phyloP scores from a whole-genome alignment of 805 yeast genomes.

The Candida koratica region DNA sequence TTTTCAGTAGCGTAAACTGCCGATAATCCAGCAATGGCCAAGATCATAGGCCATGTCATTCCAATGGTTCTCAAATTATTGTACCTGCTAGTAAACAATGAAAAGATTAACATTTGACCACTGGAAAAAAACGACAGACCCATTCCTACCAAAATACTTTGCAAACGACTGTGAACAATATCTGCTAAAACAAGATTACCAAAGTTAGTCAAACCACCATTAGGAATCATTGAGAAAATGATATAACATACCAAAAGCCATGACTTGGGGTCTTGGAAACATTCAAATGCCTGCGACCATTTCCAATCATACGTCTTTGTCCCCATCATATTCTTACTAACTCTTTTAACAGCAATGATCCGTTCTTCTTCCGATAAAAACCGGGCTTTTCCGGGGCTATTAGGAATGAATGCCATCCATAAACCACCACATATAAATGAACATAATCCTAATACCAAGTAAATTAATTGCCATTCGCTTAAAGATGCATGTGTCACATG shows the following conservation, averaged over 20 bases:
- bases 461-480: constrained; percentile 65
- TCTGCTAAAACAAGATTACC: constrained; percentile 21
- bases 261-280: constrained; percentile 31
- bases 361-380: constrained; percentile 33
- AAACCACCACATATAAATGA: constrained; percentile 47
- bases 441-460: constrained; percentile 55
- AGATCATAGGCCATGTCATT: constrained; percentile 18
- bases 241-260: constrained; percentile 24
- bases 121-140: constrained; percentile 27
- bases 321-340: constrained; percentile 35
- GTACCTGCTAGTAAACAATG: constrained; percentile 26
- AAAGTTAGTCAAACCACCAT: constrained; percentile 34
- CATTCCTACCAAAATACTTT: constrained; percentile 30
- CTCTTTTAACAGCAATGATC: constrained; percentile 27
- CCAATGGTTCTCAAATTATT: constrained; percentile 19
- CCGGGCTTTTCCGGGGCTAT: constrained; percentile 31
- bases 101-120: constrained; percentile 14
- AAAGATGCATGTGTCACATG: constrained; percentile 41
- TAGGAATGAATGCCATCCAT: constrained; percentile 43
- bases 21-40: constrained; percentile 33
- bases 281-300: constrained; percentile 31
- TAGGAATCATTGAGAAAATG: constrained; percentile 14
- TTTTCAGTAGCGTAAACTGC: constrained; percentile 19
- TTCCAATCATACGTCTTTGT: constrained; percentile 37
- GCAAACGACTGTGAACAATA: too few species aligned